Evolutionary conservation across 768 basidiomycete species (phyloP).

Genomic region (Rickenella mellea): DNA sequence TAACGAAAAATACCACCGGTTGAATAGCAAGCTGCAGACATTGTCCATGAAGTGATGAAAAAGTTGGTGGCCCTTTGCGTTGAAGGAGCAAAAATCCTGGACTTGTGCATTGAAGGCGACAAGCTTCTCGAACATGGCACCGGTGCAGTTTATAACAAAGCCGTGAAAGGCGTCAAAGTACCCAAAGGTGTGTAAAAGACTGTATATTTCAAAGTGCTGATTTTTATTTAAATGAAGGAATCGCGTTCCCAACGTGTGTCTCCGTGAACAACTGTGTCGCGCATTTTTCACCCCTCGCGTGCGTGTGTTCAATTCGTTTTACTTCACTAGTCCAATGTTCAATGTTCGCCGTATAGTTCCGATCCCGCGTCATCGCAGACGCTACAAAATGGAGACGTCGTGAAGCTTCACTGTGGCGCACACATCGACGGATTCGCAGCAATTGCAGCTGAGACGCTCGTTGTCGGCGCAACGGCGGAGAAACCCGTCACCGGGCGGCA

Average conservation of each 20-base stretch:
- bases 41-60: constrained; percentile 77
- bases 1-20: background rate
- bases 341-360: constrained; percentile 36
- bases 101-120: constrained; percentile 90
- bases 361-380: constrained; percentile 60
- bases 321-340: constrained; percentile 5
- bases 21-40: constrained; percentile 77
- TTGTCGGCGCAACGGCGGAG: constrained; percentile 69
- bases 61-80: constrained; percentile 68
- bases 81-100: constrained; percentile 81
- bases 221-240: constrained; percentile 37
- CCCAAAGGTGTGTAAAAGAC: constrained; percentile 58
- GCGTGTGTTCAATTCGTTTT: constrained; percentile 33
- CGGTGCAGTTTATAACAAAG: constrained; percentile 81
- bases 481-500: constrained; percentile 75
- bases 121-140: constrained; percentile 84
- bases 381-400: constrained; percentile 81
- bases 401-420: constrained; percentile 92
- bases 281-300: constrained; percentile 94
- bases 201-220: background rate
- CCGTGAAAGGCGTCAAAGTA: constrained; percentile 81
- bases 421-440: constrained; percentile 97
- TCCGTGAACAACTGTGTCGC: constrained; percentile 94
- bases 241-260: constrained; percentile 90
- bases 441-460: constrained; percentile 86